Percentiles rank a stretch among this genome's conserved stretches.
phyloP scores from a whole-genome alignment of 2,329 filamentous ascomycete species.

The Phialophora verrucosa region DNA sequence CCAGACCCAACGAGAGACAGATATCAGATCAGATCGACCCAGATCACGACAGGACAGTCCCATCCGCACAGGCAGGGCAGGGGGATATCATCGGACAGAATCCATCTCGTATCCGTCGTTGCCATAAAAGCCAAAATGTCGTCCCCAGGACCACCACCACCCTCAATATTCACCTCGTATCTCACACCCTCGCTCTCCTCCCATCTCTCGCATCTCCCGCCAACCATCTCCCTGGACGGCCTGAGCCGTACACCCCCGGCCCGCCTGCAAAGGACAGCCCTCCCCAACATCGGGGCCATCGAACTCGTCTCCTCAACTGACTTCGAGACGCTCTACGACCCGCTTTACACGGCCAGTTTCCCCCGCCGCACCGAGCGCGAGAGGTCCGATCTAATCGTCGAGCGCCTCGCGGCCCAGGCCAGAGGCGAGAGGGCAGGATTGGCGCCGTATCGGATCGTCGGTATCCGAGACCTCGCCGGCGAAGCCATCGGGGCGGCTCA shows the following conservation, averaged over 20 bases:
- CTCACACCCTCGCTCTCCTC: constrained; percentile 20
- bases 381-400: constrained; percentile 34
- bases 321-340: constrained; percentile 33
- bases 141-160: constrained; percentile 15
- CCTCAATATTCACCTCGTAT: constrained; percentile 26
- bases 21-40: neutral
- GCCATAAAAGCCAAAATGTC: neutral
- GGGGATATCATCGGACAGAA: neutral
- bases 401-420: constrained; percentile 33
- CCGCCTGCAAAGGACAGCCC: constrained; percentile 27
- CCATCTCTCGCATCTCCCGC: constrained; percentile 18
- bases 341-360: constrained; percentile 35
- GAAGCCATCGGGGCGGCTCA: constrained; percentile 37
- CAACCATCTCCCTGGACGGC: constrained; percentile 17
- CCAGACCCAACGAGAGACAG: neutral
- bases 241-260: constrained; percentile 23
- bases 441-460: constrained; percentile 37
- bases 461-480: constrained; percentile 31
- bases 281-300: constrained; percentile 35
- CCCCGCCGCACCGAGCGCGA: constrained; percentile 33
- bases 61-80: neutral
- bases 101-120: neutral
- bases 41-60: neutral
- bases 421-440: constrained; percentile 22
- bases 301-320: constrained; percentile 35